Evolutionary conservation across 495 filamentous ascomycete genomes (phyloP), one percentile per base, ranked within the genome.

Genomic region (Hyaloscypha hepaticicola): DNA sequence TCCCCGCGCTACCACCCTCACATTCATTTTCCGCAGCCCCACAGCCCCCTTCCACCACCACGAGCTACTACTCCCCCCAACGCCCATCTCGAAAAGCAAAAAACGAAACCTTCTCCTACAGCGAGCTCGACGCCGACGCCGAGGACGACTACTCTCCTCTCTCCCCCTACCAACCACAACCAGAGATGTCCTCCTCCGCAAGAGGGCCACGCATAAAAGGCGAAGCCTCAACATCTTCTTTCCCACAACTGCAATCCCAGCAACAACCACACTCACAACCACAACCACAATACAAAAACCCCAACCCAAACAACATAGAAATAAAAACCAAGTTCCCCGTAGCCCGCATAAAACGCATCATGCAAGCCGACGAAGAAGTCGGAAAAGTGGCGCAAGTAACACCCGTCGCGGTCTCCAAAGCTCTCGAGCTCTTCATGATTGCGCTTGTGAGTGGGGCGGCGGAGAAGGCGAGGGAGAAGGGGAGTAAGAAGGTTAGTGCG

Each of bases 311-410:
- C 73, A 78, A 82, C 70, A 79, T 96, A 70, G 76, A 93, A 24
- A 91, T 99, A 60, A 91, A 87, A 76, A 97, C 93, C 24, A 97
- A 97, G 67, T 99, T 99, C 71, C 95, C 95, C 3, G 96, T 97
- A 33, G 95, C 95, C 63, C 86, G 95, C 56, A 99, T 98, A 76
- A 99, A 99, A 84, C 89, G 95, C 58, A 98, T 99, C 66, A 98
- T 99, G 95, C 95, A 99, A 76, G 95, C 95, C 7, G 95, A 99
- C 72, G 95, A 99, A 72, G 95, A 99, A 77, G 93, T 99, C 2
- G 95, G 95, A 48, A 99, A 99, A 78, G 96, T 99, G 3, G 92
- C 95, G 8, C 96, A 98, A 77, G 94, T 97, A 25, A 96, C 93
- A 5, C 93, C 93, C 2, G 93, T 96, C 70, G 93, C 90, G 55